Evolutionary conservation across 495 filamentous ascomycete species (phyloP).

Genomic region (Podospora comata): DNA sequence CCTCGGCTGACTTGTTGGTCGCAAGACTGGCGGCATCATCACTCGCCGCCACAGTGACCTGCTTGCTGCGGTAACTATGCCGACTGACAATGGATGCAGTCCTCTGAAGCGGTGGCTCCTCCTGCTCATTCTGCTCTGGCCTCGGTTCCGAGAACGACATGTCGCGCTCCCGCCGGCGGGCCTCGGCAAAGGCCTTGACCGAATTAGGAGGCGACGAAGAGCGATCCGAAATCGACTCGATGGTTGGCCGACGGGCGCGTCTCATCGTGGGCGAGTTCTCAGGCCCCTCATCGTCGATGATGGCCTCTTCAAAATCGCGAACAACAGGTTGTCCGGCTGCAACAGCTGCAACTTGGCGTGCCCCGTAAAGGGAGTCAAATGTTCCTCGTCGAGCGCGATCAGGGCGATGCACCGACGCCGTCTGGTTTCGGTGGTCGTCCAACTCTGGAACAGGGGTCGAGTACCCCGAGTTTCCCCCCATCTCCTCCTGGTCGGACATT

Average conservation of each 20-base stretch:
- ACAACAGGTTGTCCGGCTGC: conserved; percentile 35
- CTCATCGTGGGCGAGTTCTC: conserved; percentile 36
- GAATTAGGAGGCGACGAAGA: conserved; percentile 91
- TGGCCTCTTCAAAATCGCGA: conserved; percentile 67
- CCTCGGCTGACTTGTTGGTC: conserved; percentile 60
- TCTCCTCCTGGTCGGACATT: conserved; percentile 60
- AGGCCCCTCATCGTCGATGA: conserved; percentile 74
- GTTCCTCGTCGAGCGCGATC: conserved; percentile 54
- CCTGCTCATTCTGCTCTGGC: conserved; percentile 32
- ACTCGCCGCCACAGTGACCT: conserved; percentile 36
- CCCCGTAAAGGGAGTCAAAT: conserved; percentile 51
- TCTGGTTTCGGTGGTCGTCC: conserved; percentile 87
- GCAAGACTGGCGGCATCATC: conserved; percentile 48
- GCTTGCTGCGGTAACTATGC: conserved; percentile 47
- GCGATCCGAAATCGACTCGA: conserved; percentile 46
- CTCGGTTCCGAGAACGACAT: conserved; percentile 48
- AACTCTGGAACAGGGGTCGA: conserved; percentile 83
- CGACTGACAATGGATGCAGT: conserved; percentile 69
- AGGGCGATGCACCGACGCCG: conserved; percentile 58
- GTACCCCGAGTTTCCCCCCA: conserved; percentile 47
- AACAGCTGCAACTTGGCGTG: conserved; percentile 39
- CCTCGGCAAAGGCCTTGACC: conserved; percentile 93
- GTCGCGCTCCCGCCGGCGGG: conserved; percentile 56
- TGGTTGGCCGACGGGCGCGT: conserved; percentile 47
- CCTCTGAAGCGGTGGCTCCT: conserved; percentile 65